Evolutionary conservation across 2,329 filamentous ascomycete genomes (phyloP).

Genomic region (Pleomassaria siparia): DNA sequence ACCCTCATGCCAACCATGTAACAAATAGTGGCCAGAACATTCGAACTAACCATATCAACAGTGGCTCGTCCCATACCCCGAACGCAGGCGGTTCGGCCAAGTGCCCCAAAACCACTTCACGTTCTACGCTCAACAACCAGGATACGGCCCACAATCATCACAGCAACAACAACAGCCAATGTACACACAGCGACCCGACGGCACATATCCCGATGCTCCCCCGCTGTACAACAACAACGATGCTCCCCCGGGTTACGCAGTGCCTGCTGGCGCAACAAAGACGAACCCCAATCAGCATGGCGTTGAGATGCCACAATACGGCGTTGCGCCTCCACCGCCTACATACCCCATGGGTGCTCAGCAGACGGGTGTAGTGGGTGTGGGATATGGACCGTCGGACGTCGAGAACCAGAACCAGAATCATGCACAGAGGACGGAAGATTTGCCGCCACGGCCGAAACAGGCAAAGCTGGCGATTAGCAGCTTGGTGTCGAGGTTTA

Average conservation of each 20-base stretch:
- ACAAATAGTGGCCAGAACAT: constrained; percentile 1
- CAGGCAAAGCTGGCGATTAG: constrained; percentile 33
- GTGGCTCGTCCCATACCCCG: constrained; percentile 47
- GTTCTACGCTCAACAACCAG: constrained; percentile 38
- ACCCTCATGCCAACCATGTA: not conserved
- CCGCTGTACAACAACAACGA: constrained; percentile 36
- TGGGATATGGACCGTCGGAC: constrained; percentile 7
- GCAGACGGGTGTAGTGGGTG: constrained; percentile 33
- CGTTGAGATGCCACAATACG: constrained; percentile 34
- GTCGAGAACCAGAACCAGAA: constrained; percentile 16
- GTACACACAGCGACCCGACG: constrained; percentile 20
- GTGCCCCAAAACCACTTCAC: constrained; percentile 41
- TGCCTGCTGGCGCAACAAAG: constrained; percentile 37
- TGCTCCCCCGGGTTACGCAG: constrained; percentile 37
- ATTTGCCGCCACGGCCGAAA: constrained; percentile 30
- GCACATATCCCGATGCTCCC: constrained; percentile 35
- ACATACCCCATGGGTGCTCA: constrained; percentile 21
- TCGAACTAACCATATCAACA: constrained; percentile 14
- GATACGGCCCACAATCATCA: constrained; percentile 21
- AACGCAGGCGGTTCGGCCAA: constrained; percentile 39
- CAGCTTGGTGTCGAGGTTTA: constrained; percentile 31
- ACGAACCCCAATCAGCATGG: constrained; percentile 25
- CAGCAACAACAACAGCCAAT: constrained; percentile 21
- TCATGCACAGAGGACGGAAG: constrained; percentile 12
- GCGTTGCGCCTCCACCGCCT: constrained; percentile 11